Base-by-base conservation (phyloP, 2,329 filamentous ascomycete genomes). In the Aureobasidium mangrovei region DNA sequence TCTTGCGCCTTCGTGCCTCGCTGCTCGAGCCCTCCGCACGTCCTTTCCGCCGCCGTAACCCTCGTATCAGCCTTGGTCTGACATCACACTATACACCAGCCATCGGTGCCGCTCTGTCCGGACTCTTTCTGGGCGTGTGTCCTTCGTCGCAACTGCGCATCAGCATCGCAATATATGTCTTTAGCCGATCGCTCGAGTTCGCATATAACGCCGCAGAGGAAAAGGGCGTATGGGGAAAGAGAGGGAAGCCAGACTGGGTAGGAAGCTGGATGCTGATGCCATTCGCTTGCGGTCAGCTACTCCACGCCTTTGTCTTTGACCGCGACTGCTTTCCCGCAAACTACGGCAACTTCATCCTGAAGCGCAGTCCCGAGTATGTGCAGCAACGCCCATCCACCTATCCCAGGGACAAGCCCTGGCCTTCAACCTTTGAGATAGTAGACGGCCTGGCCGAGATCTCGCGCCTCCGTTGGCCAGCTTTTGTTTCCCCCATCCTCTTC, bases 71-170 rank as follows among this genome's bases (percentile, higher is more conserved):
- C 0, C 76, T 76, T 24, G 81, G 86, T 0, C 76, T 98, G 55
- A 95, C 90, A 0, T 95, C 89, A 2, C 78, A 80, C 7, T 86
- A 90, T 66, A 87, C 91, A 0, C 91, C 91, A 0, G 90, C 91
- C 2, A 78, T 96, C n/a, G 93, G 91, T 8, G 91, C 91, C 4
- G 90, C 88, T 62, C 70, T 96, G 45, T 89, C 91, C 0, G 91
- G 91, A 3, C 78, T 95, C 47, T 85, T 88, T 47, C 75, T 97
- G 18, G 88, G 87, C 6, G 79, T 95, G 7, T 88, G 83, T 76
- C 91, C 65, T 61, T 80, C 76, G 36, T 77, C 82, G 59, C 83
- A 86, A 61, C 67, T 93, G 61, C 83, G 93, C 48, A 76, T 91
- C 52, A 88, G 87, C 0, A 79, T 93, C 44, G 84, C 89, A 10